Evolutionary conservation across 805 yeast species (phyloP), one percentile per base, ranked within the genome.

Genomic region (Jamesozyma spencerorum): DNA sequence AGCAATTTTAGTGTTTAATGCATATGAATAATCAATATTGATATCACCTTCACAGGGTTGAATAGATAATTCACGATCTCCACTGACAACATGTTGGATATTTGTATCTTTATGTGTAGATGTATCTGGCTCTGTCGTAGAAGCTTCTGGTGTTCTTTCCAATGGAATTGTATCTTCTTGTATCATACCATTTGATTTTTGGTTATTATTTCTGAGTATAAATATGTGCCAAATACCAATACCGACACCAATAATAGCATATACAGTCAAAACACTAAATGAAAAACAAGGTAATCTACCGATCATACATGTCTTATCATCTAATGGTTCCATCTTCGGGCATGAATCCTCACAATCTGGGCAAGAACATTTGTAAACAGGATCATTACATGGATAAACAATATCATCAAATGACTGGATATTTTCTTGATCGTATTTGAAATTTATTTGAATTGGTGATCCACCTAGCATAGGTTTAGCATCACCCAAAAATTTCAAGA

Each of bases 381-480:
- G 64, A 32, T 81, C 88, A 47, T 77, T 72, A 58, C 97, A 90
- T 1, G 59, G 39, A 53, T 46, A 53, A 24, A 54, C 47, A 12
- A 47, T 18, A 37, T 43, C 46, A 43, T 55, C 43, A 42, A 55
- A 55, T 3, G 39, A 18, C 4, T 45, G 44, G 10, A 56, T 53
- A 20, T 63, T 62, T 18, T 40, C 44, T 17, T 58, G 50, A 14
- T 65, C 65, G 65, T 77, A 85, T 2, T 67, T 63, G 59, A 77
- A 87, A 57, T 87, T 81, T 46, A 90, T 88, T 58, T 90, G 97
- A 58, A 90, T 86, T 0, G 97, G 97, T 0, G 95, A 85, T 0
- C 98, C 98, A 1, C 97, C 97, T 3, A 90, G 67, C 51, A 85
- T 49, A 0, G 97, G 97, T 59, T 90, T 88, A 51, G 86, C 94